Conservation (phyloP, 1,284 basidiomycete species). For the Sporisorium graminicola region DNA sequence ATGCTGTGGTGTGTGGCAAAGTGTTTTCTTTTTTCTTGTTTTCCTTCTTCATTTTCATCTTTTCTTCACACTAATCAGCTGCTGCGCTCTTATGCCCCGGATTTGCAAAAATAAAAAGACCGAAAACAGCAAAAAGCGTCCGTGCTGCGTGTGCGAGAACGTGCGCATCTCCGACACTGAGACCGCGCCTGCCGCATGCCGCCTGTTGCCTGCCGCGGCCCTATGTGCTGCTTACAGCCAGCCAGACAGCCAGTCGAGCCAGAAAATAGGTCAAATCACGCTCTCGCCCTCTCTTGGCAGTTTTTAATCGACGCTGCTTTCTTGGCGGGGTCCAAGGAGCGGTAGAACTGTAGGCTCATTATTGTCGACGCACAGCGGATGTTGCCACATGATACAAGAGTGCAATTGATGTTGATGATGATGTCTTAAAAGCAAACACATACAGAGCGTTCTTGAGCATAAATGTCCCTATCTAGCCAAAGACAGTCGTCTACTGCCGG, state of each 20-base stretch:
- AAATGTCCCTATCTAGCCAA: background rate
- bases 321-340: too few species aligned
- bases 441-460: background rate
- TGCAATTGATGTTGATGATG: slow-evolving; percentile 2
- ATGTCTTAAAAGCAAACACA: too few species aligned
- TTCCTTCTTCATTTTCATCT: slow-evolving; percentile 1
- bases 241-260: background rate
- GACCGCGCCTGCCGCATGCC: too few species aligned
- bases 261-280: background rate
- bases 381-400: background rate
- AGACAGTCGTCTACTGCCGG: background rate
- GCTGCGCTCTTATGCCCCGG: slow-evolving; percentile 5
- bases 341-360: background rate
- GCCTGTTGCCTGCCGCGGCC: slow-evolving; percentile 8
- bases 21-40: slow-evolving; percentile 12
- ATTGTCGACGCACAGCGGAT: background rate
- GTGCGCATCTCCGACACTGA: slow-evolving; percentile 14
- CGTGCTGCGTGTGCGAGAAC: slow-evolving; percentile 25
- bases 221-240: background rate
- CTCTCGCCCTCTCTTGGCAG: background rate
- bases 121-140: slow-evolving; percentile 8
- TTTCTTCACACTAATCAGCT: background rate
- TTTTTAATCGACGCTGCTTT: background rate
- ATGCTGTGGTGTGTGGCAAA: slow-evolving; percentile 9
- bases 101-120: background rate